Evolutionary conservation across 2,329 filamentous ascomycete species (phyloP).

Genomic region (Alternaria arbusti): DNA sequence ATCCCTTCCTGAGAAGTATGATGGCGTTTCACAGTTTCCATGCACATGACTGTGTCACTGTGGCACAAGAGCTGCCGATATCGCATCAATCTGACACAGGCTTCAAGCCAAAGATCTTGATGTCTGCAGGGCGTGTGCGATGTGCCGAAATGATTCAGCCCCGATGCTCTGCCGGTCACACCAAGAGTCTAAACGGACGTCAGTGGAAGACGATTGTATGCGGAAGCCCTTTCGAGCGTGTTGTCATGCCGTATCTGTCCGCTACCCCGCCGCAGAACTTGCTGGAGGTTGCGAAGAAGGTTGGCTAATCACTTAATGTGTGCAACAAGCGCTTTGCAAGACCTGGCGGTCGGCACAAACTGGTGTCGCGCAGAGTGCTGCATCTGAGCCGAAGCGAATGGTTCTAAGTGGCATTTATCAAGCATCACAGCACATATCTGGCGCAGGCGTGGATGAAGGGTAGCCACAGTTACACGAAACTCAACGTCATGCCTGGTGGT

Average conservation of each 20-base stretch:
- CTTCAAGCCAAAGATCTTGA: slow-evolving; percentile 7
- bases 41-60: neutral
- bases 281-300: neutral
- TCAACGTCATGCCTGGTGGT: slow-evolving; percentile 12
- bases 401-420: neutral
- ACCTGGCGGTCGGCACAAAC: slow-evolving; percentile 18
- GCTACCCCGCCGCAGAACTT: neutral
- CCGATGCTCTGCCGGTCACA: slow-evolving; percentile 5
- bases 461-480: slow-evolving; percentile 12
- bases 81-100: slow-evolving; percentile 16
- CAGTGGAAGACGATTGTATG: slow-evolving; percentile 1
- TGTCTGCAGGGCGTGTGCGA: slow-evolving; percentile 9
- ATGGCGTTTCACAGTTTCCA: neutral
- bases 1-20: neutral
- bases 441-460: neutral
- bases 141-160: slow-evolving; percentile 6
- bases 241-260: neutral
- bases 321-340: slow-evolving; percentile 14
- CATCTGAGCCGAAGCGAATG: slow-evolving; percentile 1
- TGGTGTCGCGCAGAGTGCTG: slow-evolving; percentile 7
- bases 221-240: neutral
- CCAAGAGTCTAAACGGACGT: slow-evolving; percentile 15
- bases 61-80: slow-evolving; percentile 21
- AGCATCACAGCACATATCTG: slow-evolving; percentile 6
- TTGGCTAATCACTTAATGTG: slow-evolving; percentile 5